Conservation (phyloP, 116 monocot genomes). For the Posidonia oceanica region DNA sequence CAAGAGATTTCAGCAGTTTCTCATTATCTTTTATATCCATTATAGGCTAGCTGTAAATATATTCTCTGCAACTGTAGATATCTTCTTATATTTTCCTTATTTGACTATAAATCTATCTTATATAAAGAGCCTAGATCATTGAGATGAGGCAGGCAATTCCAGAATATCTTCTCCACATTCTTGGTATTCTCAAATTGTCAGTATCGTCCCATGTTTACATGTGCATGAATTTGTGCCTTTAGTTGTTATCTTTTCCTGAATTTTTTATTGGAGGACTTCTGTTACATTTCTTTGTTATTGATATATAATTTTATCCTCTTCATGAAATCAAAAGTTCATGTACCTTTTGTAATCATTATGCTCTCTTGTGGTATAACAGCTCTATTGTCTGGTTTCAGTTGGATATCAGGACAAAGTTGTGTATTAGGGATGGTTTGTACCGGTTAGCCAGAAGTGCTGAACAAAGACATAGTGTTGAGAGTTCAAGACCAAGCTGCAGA, state of each 20-base stretch:
- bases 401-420: slow-evolving; percentile 50
- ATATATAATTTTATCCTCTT: background rate
- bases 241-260: background rate
- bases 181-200: too few relatives aligned
- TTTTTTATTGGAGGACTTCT: background rate
- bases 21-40: too few relatives aligned
- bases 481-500: slow-evolving; percentile 9
- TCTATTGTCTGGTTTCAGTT: slow-evolving; percentile 35
- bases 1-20: too few relatives aligned
- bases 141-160: too few relatives aligned
- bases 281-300: background rate
- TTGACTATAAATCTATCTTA: too few relatives aligned
- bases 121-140: too few relatives aligned
- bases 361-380: background rate
- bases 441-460: slow-evolving; percentile 71
- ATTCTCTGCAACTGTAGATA: too few relatives aligned
- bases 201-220: too few relatives aligned
- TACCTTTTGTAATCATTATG: background rate
- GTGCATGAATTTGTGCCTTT: background rate
- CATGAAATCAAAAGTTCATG: background rate
- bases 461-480: slow-evolving; percentile 31
- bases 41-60: too few relatives aligned
- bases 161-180: too few relatives aligned
- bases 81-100: too few relatives aligned
- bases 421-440: slow-evolving; percentile 74